Evolutionary conservation across 2,329 filamentous ascomycete species (phyloP).

Genomic region (Dothistroma septosporum): DNA sequence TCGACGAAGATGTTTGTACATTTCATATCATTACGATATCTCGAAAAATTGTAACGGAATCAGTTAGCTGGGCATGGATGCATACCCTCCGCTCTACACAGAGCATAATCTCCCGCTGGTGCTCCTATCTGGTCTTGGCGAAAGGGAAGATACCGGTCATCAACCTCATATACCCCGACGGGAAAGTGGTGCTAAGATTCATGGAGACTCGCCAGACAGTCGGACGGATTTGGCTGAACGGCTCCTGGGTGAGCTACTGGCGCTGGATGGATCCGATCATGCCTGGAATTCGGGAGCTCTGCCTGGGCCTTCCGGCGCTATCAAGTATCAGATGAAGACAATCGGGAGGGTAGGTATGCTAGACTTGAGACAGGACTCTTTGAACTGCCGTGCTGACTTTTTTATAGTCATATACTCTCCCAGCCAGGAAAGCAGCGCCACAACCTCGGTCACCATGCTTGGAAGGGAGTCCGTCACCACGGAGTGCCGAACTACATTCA

Average conservation of each 20-base stretch:
- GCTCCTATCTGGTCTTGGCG: slow-evolving; percentile 70
- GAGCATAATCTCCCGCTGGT: slow-evolving; percentile 83
- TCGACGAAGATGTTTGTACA: neutral
- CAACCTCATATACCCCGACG: slow-evolving; percentile 13
- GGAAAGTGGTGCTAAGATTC: slow-evolving; percentile 29
- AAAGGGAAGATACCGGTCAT: slow-evolving; percentile 28
- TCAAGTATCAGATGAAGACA: slow-evolving; percentile 29
- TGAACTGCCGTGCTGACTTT: neutral
- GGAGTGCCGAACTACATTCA: slow-evolving; percentile 66
- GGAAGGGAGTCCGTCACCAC: slow-evolving; percentile 28
- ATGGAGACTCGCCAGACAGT: slow-evolving; percentile 26
- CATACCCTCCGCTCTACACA: slow-evolving; percentile 73
- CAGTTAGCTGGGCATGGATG: slow-evolving; percentile 58
- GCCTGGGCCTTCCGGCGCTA: slow-evolving; percentile 25
- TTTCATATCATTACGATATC: neutral
- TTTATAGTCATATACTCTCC: slow-evolving; percentile 52
- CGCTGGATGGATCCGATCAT: slow-evolving; percentile 36
- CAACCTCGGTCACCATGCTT: slow-evolving; percentile 48
- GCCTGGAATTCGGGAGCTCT: slow-evolving; percentile 29
- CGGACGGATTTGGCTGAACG: slow-evolving; percentile 46
- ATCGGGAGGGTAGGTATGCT: slow-evolving; percentile 57
- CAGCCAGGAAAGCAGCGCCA: slow-evolving; percentile 59
- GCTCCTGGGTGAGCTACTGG: slow-evolving; percentile 54
- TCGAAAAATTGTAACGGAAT: neutral
- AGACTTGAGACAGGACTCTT: neutral